Evolutionary conservation across 164 flowering plant genomes (phyloP).

Genomic region (Santalum album): DNA sequence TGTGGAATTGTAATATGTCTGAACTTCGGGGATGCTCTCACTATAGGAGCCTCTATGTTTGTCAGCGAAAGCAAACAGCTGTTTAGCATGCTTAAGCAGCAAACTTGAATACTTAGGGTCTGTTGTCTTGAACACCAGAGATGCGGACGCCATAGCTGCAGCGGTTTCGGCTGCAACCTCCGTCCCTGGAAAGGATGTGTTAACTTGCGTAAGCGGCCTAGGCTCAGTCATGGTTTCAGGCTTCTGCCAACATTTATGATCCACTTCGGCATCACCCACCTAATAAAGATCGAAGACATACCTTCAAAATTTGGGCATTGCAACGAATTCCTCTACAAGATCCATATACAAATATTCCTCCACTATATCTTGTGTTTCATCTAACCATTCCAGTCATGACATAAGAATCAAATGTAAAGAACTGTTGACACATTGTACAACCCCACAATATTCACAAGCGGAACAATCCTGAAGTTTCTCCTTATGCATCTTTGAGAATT

Average conservation of each 20-base stretch:
- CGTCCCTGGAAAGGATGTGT: constrained; percentile 65
- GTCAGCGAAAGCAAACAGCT: constrained; percentile 74
- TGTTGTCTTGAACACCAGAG: constrained; percentile 61
- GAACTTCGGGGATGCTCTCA: constrained; percentile 59
- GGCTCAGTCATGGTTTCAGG: constrained; percentile 64
- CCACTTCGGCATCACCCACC: constrained; percentile 73
- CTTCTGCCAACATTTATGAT: constrained; percentile 89
- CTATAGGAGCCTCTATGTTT: constrained; percentile 52
- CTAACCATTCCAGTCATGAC: too few species aligned
- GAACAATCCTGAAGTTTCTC: too few species aligned
- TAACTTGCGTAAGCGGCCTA: constrained; percentile 73
- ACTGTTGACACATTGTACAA: too few species aligned
- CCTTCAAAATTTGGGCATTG: too few species aligned
- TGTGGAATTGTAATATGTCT: constrained; percentile 68
- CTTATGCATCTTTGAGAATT: too few species aligned
- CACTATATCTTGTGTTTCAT: too few species aligned
- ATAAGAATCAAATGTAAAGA: too few species aligned
- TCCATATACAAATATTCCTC: too few species aligned
- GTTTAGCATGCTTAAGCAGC: constrained; percentile 69
- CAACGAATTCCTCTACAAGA: too few species aligned
- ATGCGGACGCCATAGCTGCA: constrained; percentile 90
- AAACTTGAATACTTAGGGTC: constrained; percentile 49
- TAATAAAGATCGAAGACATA: constrained; percentile 9
- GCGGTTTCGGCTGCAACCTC: constrained; percentile 96
- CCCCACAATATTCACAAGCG: too few species aligned